phyloP scores from a whole-genome alignment of 441 rosid genomes.

The Euphorbia celastroides region DNA sequence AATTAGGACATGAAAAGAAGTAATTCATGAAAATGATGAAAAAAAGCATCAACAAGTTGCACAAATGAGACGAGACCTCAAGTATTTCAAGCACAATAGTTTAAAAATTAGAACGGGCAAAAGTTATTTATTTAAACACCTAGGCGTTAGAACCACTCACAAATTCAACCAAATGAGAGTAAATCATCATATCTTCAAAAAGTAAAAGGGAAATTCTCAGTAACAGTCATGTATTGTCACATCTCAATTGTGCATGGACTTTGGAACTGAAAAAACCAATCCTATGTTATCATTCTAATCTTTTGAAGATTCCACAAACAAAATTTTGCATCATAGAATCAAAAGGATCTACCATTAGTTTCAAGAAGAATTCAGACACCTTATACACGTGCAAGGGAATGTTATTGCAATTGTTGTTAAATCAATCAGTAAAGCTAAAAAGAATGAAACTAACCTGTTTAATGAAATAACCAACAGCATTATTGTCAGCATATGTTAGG shows the following conservation, averaged over 20 bases:
- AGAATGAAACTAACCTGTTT: constrained; percentile 61
- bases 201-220: background rate
- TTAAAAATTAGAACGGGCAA: background rate
- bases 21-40: constrained; percentile 7
- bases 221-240: background rate
- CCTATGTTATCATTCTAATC: background rate
- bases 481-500: constrained; percentile 96
- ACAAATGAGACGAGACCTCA: constrained; percentile 1
- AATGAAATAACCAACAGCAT: constrained; percentile 97
- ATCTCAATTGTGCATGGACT: background rate
- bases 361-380: background rate
- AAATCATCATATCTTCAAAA: background rate
- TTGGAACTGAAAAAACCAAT: background rate
- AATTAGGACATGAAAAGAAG: constrained; percentile 3
- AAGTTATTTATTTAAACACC: background rate
- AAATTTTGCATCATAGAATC: background rate
- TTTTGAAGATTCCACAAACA: background rate
- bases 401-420: constrained; percentile 1
- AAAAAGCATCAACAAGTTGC: background rate
- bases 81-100: background rate
- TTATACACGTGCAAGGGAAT: constrained; percentile 5
- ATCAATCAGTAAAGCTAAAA: constrained; percentile 9
- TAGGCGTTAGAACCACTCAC: background rate
- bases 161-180: constrained; percentile 5
- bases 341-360: background rate